Evolutionary conservation across 352 stramenopile genomes (phyloP).

Genomic region (Aphanomyces cochlioides): DNA sequence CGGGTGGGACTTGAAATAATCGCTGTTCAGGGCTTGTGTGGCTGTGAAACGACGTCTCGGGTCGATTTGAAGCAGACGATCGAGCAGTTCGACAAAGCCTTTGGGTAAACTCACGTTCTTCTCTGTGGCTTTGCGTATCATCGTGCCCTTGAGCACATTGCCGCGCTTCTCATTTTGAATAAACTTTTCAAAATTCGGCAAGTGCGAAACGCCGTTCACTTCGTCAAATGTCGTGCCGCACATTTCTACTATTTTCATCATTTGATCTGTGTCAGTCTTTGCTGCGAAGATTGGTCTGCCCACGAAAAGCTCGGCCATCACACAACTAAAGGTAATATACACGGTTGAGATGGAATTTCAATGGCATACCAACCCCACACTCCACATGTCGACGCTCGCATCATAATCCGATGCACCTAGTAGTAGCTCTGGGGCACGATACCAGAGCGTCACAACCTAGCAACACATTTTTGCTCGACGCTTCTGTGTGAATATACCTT

Average conservation of each 20-base stretch:
- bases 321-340: conserved; percentile 37
- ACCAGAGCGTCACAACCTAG: conserved; percentile 92
- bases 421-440: conserved; percentile 91
- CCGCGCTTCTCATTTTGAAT: conserved; percentile 70
- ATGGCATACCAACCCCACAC: conserved; percentile 58
- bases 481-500: conserved; percentile 43
- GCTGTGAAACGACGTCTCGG: conserved; percentile 91
- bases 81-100: conserved; percentile 88
- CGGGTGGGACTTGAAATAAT: conserved; percentile 90
- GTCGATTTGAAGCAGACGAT: conserved; percentile 93
- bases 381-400: conserved; percentile 94
- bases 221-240: conserved; percentile 79
- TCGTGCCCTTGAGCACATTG: conserved; percentile 57
- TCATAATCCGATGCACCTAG: conserved; percentile 91
- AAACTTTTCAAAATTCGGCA: conserved; percentile 78
- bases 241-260: conserved; percentile 84
- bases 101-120: conserved; percentile 80
- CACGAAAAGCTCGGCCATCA: conserved; percentile 84
- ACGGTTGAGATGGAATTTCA: too few relatives aligned
- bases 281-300: conserved; percentile 81
- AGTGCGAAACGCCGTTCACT: conserved; percentile 79
- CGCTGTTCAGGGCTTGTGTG: conserved; percentile 87
- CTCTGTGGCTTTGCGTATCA: conserved; percentile 64
- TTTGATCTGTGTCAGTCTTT: conserved; percentile 84
- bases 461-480: background rate